phyloP scores from a whole-genome alignment of 2,329 filamentous ascomycete genomes.

The Nothomitra cinnamomea region DNA sequence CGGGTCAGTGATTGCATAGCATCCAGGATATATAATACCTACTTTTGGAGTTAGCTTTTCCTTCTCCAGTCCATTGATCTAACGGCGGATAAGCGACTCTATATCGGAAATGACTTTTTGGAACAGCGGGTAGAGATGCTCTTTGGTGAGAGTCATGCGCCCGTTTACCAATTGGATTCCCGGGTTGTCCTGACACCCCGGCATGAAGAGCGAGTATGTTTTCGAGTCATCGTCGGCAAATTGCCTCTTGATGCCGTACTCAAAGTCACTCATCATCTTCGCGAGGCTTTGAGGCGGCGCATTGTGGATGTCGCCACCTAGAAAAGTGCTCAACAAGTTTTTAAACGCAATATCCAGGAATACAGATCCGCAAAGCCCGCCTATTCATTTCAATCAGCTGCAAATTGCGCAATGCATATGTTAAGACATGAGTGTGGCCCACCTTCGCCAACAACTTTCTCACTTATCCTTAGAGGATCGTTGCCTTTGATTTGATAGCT shows the following conservation, averaged over 20 bases:
- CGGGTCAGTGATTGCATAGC: background rate
- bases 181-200: background rate
- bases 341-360: constrained; percentile 9
- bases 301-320: constrained; percentile 7
- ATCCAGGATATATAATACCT: background rate
- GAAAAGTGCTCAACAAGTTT: constrained; percentile 7
- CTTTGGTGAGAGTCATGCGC: background rate
- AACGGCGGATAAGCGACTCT: background rate
- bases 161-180: background rate
- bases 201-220: background rate
- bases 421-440: background rate
- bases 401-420: background rate
- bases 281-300: constrained; percentile 7
- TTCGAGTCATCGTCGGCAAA: constrained; percentile 9
- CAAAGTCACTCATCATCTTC: constrained; percentile 14
- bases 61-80: background rate
- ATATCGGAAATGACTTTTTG: background rate
- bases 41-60: background rate
- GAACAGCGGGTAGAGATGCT: background rate
- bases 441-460: constrained; percentile 9
- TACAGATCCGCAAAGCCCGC: constrained; percentile 9
- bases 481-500: constrained; percentile 8
- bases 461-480: constrained; percentile 8
- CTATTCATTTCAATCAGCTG: background rate
- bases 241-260: constrained; percentile 13